Evolutionary conservation across 2,329 filamentous ascomycete genomes (phyloP).

Genomic region (Scedosporium boydii): DNA sequence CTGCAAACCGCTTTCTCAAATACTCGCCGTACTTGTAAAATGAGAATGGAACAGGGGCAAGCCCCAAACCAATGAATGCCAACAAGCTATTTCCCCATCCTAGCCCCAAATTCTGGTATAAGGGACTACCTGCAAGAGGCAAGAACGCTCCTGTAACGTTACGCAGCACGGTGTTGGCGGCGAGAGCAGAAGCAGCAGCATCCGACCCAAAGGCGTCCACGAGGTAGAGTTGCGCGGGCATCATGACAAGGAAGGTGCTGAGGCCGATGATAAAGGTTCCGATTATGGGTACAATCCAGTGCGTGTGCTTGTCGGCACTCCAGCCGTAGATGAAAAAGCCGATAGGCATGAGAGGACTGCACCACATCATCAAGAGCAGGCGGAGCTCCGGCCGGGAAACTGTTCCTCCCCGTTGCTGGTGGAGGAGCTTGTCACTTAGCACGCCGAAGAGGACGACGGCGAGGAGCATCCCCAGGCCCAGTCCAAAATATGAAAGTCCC

Average conservation of each 20-base stretch:
- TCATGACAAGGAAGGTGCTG: slow-evolving; percentile 34
- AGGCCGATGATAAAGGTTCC: slow-evolving; percentile 38
- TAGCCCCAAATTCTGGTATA: slow-evolving; percentile 32
- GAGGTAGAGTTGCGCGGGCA: slow-evolving; percentile 51
- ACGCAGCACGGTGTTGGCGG: slow-evolving; percentile 52
- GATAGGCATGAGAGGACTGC: slow-evolving; percentile 39
- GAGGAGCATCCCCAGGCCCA: slow-evolving; percentile 35
- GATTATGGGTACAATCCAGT: slow-evolving; percentile 48
- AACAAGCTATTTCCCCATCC: slow-evolving; percentile 41
- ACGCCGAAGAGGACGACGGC: slow-evolving; percentile 30
- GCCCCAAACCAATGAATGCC: slow-evolving; percentile 32
- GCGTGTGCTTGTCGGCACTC: slow-evolving; percentile 41
- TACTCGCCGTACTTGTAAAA: slow-evolving; percentile 35
- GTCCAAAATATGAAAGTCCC: slow-evolving; percentile 37
- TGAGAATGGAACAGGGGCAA: slow-evolving; percentile 34
- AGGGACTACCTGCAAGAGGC: slow-evolving; percentile 46
- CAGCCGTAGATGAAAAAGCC: slow-evolving; percentile 52
- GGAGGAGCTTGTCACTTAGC: slow-evolving; percentile 31
- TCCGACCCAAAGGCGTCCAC: slow-evolving; percentile 43
- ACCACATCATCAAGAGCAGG: slow-evolving; percentile 38
- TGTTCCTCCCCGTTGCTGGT: background rate
- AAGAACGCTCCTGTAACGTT: slow-evolving; percentile 53
- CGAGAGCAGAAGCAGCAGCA: slow-evolving; percentile 42
- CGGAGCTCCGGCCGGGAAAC: slow-evolving; percentile 34
- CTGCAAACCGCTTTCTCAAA: slow-evolving; percentile 26